Conservation (phyloP, 305 asterid species). For the Ilex paraguariensis region DNA sequence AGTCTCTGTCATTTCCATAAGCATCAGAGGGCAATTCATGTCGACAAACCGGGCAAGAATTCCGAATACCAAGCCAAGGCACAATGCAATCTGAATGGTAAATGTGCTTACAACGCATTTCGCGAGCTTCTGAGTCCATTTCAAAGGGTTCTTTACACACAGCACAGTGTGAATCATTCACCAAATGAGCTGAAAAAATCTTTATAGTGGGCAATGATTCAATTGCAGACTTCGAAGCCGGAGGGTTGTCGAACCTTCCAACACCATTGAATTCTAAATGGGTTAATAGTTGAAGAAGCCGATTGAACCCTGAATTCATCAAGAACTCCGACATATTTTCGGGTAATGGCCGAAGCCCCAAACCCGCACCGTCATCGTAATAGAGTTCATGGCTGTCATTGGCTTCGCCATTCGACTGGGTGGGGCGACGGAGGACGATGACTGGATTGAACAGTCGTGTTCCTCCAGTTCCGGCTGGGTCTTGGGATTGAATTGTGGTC, state of each 20-base stretch:
- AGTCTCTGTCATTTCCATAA: too few relatives aligned
- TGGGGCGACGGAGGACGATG: neutral
- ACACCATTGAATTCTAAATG: too few relatives aligned
- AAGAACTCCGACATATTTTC: neutral
- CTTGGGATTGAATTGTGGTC: too few relatives aligned
- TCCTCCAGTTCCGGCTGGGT: too few relatives aligned
- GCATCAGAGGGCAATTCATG: neutral
- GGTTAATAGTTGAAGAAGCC: neutral
- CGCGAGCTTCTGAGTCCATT: neutral
- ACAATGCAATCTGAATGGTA: constrained; percentile 53
- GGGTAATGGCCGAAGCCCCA: neutral
- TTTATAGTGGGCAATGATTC: constrained; percentile 17
- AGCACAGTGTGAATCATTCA: neutral
- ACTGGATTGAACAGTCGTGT: too few relatives aligned
- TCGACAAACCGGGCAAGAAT: neutral
- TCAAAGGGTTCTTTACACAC: neutral
- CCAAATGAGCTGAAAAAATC: neutral
- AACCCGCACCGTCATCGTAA: neutral
- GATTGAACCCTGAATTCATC: neutral
- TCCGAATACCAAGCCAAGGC: neutral
- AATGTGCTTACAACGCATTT: constrained; percentile 19
- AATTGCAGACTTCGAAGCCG: constrained; percentile 49
- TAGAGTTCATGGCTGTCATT: neutral
- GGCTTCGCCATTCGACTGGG: neutral
- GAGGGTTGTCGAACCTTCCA: too few relatives aligned